Evolutionary conservation across 352 stramenopile species (phyloP), one percentile per base, ranked within the genome.

Genomic region (Phytopythium cucurbitacearum): DNA sequence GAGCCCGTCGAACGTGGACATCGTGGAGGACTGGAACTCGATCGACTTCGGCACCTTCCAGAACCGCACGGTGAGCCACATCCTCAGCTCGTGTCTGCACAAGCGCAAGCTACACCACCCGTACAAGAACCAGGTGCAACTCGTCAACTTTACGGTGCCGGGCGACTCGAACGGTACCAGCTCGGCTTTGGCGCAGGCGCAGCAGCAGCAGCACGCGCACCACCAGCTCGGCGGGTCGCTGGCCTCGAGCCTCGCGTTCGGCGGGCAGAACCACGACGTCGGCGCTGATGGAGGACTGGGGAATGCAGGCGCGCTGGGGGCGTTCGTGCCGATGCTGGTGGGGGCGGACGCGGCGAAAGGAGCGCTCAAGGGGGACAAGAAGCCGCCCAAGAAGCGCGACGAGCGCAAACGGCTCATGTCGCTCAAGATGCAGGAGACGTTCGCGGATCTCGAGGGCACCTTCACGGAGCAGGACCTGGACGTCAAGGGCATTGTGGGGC

Each of bases 111-210:
- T 92, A 12, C 74, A 89, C 44, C 76, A 89, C 53, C 82, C 82
- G 9, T 92, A 92, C 73, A 92, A 92, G 67, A 84, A 92, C 48
- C 80, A 87, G 40, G 76, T 92, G 34, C 85, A 89, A 51, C 65
- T 92, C 3, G 75, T 92, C 52, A 92, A 92, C 56, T 91, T 92
- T 52, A 87, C 76, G n/a, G 68, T 91, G 4, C 67, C 80, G 5
- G 60, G 72, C 13, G n/a, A 51, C 46, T 13, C 33, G 5, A 5
- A 13, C 10, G 59, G 64, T 5, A 28, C 48, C 48, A 52, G 37
- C 43, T 51, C 45, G 2, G 38, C 33, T 48, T 41, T 35, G 50
- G 41, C 36, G 2, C 15, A 42, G 48, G 48, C 58, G 7, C 51
- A 51, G 7, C 43, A 59, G 38, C 33, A 45, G 11, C 54, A 55